A percentile compares a stretch with the other conserved stretches of the same genome.
These are phyloP conservation scores for Cylindrodendrum hubeiense DNA, from an alignment of 2,329 filamentous ascomycete species.

Conservation along the genomic window DNA sequence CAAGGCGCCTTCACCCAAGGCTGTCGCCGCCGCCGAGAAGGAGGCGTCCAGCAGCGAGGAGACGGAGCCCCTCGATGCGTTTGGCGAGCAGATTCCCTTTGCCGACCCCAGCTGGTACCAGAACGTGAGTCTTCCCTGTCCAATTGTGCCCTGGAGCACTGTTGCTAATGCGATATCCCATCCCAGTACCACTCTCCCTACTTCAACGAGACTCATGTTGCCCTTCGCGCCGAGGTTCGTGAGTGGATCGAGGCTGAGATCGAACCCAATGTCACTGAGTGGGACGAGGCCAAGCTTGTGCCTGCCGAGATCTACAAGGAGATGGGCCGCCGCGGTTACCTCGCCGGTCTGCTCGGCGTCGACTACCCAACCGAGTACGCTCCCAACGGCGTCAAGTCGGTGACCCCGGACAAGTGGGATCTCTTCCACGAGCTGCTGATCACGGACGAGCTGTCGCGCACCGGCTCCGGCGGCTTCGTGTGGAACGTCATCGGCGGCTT, in stretches of 20 bases:
- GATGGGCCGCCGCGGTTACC: slow-evolving; percentile 92
- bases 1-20: slow-evolving; percentile 53
- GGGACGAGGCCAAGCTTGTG: slow-evolving; percentile 95
- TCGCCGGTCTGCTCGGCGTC: slow-evolving; percentile 90
- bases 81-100: slow-evolving; percentile 89
- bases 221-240: slow-evolving; percentile 89
- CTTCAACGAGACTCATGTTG: slow-evolving; percentile 94
- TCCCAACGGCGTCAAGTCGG: slow-evolving; percentile 77
- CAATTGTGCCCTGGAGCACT: not conserved
- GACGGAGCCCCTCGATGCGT: slow-evolving; percentile 83
- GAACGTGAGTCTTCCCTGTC: slow-evolving; percentile 71
- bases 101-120: slow-evolving; percentile 96
- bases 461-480: slow-evolving; percentile 91
- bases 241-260: slow-evolving; percentile 92
- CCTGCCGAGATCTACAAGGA: slow-evolving; percentile 93
- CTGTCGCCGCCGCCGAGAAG: slow-evolving; percentile 55
- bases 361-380: slow-evolving; percentile 84
- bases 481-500: slow-evolving; percentile 99
- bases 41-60: slow-evolving; percentile 59
- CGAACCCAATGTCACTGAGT: slow-evolving; percentile 92
- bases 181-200: slow-evolving; percentile 94
- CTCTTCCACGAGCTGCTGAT: slow-evolving; percentile 97
- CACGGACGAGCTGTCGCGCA: slow-evolving; percentile 92
- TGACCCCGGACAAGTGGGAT: slow-evolving; percentile 92
- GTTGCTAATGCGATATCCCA: slow-evolving; percentile 22